phyloP scores from a whole-genome alignment of 1,284 basidiomycete genomes.

The Neonothopanus nambi region DNA sequence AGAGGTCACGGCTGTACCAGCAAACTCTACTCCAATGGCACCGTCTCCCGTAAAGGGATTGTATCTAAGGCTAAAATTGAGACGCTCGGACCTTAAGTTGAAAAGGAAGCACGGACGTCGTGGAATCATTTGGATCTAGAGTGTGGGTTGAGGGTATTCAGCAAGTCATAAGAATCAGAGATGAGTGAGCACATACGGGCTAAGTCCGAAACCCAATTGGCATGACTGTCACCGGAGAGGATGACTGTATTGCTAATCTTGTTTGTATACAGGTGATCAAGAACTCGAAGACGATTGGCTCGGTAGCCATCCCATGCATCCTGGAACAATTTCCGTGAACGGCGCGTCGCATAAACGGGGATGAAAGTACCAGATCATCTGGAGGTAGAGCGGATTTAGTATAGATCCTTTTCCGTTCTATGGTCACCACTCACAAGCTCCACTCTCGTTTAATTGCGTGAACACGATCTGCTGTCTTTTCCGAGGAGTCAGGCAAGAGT shows the following conservation, averaged over 20 bases:
- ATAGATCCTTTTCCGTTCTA: not conserved
- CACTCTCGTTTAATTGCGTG: conserved; percentile 45
- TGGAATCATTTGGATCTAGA: conserved; percentile 50
- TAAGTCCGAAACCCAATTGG: conserved; percentile 62
- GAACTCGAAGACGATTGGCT: conserved; percentile 56
- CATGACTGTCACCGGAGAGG: conserved; percentile 67
- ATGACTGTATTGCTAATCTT: conserved; percentile 60
- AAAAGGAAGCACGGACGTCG: conserved; percentile 32
- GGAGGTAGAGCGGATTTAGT: conserved; percentile 1
- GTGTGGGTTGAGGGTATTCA: not conserved
- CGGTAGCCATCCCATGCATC: conserved; percentile 70
- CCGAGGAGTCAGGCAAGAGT: not conserved
- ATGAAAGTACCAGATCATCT: conserved; percentile 30
- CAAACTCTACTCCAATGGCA: conserved; percentile 65
- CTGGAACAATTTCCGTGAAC: conserved; percentile 21
- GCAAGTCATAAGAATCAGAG: not conserved
- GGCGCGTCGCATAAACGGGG: not conserved
- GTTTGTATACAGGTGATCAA: conserved; percentile 53
- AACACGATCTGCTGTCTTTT: conserved; percentile 58
- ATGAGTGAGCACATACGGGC: conserved; percentile 39
- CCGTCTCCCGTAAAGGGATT: conserved; percentile 54
- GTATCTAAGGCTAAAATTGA: conserved; percentile 37
- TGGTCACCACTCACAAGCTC: conserved; percentile 34
- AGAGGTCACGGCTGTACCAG: conserved; percentile 65
- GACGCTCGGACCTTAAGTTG: not conserved